phyloP scores from a whole-genome alignment of 1,284 basidiomycete species.

The Pterulicium gracile region DNA sequence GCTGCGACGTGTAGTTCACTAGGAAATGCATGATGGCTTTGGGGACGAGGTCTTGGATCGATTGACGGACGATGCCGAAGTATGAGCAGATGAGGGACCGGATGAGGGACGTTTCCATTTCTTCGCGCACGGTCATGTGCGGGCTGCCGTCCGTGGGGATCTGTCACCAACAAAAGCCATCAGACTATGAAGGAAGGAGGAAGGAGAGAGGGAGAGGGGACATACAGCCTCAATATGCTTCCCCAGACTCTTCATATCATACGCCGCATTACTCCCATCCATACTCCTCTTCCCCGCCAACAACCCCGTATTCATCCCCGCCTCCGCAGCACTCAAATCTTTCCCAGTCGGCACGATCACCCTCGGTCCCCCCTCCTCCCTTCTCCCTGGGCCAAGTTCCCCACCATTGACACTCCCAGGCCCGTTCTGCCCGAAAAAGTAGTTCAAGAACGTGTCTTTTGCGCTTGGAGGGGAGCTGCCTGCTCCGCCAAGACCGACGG shows the following conservation, averaged over 20 bases:
- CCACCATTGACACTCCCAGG: slow-evolving; percentile 50
- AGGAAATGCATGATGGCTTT: slow-evolving; percentile 96
- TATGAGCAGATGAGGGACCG: slow-evolving; percentile 92
- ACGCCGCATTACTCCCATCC: slow-evolving; percentile 80
- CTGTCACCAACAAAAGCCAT: slow-evolving; percentile 20
- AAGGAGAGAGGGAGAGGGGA: slow-evolving; percentile 13
- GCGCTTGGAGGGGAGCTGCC: slow-evolving; percentile 42
- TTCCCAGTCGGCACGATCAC: slow-evolving; percentile 39
- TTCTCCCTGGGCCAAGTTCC: slow-evolving; percentile 14
- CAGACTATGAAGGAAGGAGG: slow-evolving; percentile 10
- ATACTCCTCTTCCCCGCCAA: slow-evolving; percentile 55
- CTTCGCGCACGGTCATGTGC: slow-evolving; percentile 71
- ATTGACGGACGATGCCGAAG: slow-evolving; percentile 93
- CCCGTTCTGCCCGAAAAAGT: slow-evolving; percentile 87
- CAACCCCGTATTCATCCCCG: slow-evolving; percentile 39
- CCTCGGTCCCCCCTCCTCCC: slow-evolving; percentile 11
- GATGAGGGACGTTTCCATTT: slow-evolving; percentile 95
- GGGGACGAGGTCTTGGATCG: slow-evolving; percentile 94
- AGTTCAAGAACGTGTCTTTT: slow-evolving; percentile 87
- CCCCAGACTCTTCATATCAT: slow-evolving; percentile 97
- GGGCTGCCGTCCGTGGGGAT: slow-evolving; percentile 45
- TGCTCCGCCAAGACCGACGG: slow-evolving; percentile 16
- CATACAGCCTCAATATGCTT: slow-evolving; percentile 90
- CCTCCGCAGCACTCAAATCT: slow-evolving; percentile 46
- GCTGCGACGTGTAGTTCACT: slow-evolving; percentile 93